These are phyloP conservation scores for Rhodotorula paludigena DNA, from an alignment of 768 basidiomycete genomes.

Conservation along the genomic window DNA sequence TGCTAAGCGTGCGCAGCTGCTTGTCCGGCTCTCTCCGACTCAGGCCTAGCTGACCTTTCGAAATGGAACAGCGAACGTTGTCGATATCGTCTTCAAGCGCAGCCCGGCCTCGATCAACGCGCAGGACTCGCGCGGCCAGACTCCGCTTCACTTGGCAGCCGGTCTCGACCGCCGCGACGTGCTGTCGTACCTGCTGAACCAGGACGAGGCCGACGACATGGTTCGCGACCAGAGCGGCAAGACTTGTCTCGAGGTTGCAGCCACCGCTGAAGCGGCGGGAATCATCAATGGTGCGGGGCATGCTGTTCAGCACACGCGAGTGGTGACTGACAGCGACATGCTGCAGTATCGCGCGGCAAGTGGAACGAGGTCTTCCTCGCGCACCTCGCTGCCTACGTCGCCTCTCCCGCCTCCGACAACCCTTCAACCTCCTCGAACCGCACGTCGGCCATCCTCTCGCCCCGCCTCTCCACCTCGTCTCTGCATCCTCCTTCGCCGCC, in stretches of 20 bases:
- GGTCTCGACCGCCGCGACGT: conserved; percentile 67
- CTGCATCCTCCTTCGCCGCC: conserved; percentile 53
- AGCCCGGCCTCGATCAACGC: conserved; percentile 32
- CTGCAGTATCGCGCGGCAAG: conserved; percentile 63
- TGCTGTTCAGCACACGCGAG: no score
- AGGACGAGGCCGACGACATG: conserved; percentile 74
- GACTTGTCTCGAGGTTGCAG: conserved; percentile 67
- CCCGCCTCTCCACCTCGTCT: conserved; percentile 67
- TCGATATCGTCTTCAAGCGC: conserved; percentile 37
- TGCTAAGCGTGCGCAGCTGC: conserved; percentile 19
- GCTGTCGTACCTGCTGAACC: conserved; percentile 69
- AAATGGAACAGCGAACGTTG: conserved; percentile 26
- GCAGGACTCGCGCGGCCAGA: conserved; percentile 57
- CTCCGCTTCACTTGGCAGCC: conserved; percentile 69
- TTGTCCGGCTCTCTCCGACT: background rate
- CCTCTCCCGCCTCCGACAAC: conserved; percentile 22
- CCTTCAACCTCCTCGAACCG: conserved; percentile 3
- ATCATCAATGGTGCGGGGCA: conserved; percentile 59
- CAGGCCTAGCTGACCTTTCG: conserved; percentile 21
- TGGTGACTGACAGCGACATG: no score
- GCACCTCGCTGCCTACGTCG: conserved; percentile 39
- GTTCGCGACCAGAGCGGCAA: conserved; percentile 62
- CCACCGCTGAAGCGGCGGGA: conserved; percentile 46
- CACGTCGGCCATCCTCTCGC: conserved; percentile 52
- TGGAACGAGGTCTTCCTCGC: conserved; percentile 40